Evolutionary conservation across 148 eudicot species (phyloP).

Genomic region (Vaccinium darrowii): DNA sequence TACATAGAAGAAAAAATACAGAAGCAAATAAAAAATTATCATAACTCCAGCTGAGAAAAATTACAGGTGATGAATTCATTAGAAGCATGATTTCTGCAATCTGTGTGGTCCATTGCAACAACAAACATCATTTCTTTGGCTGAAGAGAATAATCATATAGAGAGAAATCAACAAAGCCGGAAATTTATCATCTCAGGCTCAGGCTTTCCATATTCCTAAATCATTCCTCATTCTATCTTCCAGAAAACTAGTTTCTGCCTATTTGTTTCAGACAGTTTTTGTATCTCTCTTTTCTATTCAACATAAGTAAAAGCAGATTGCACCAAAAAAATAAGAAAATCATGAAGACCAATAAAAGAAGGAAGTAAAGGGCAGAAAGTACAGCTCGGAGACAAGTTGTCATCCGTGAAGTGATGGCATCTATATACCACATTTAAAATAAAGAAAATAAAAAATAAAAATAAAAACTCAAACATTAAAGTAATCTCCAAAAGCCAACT

Average conservation of each 20-base stretch:
- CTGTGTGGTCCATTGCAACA: background rate
- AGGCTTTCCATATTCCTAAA: background rate
- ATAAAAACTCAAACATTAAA: background rate
- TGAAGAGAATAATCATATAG: background rate
- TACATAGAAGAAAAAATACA: conserved; percentile 23
- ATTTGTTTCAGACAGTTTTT: background rate
- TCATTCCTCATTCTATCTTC: background rate
- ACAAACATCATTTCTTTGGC: background rate
- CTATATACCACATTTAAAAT: background rate
- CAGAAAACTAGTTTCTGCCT: background rate
- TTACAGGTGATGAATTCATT: background rate
- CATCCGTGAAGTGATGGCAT: background rate
- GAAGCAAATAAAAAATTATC: background rate
- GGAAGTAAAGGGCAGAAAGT: background rate
- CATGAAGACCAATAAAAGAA: background rate
- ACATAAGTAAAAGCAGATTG: background rate
- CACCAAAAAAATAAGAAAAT: background rate
- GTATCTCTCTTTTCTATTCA: background rate
- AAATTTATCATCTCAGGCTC: background rate
- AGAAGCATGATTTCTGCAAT: conserved; percentile 2
- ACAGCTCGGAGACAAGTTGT: background rate
- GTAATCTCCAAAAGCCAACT: background rate
- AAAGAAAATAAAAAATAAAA: background rate
- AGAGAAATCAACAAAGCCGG: background rate
- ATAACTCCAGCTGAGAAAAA: background rate